A percentile compares a stretch with the other conserved stretches of the same genome.
Conservation (phyloP, 2,329 filamentous ascomycete genomes). For the Colletotrichum phormii region DNA sequence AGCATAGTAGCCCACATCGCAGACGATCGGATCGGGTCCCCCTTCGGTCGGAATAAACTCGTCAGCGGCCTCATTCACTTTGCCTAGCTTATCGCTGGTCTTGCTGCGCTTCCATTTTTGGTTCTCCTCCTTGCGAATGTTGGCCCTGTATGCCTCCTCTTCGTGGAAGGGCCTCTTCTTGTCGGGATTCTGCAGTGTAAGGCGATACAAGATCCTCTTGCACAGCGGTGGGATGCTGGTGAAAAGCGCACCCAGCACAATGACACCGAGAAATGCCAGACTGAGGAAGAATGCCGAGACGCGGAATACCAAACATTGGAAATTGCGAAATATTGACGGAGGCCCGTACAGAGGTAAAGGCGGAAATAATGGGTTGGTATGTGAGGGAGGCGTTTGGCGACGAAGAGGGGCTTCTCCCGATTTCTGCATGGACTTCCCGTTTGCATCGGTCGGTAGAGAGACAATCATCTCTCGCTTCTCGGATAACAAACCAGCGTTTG, state of each 20-base stretch:
- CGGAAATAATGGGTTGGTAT: constrained; percentile 85
- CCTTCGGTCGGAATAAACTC: constrained; percentile 83
- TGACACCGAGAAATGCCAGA: constrained; percentile 78
- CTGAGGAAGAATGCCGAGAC: constrained; percentile 80
- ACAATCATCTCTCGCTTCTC: constrained; percentile 44
- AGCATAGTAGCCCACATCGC: constrained; percentile 88
- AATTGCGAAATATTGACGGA: constrained; percentile 70
- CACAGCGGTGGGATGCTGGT: constrained; percentile 70
- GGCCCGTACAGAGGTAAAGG: constrained; percentile 86
- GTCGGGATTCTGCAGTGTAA: constrained; percentile 72
- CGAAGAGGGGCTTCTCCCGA: constrained; percentile 60
- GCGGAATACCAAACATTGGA: constrained; percentile 76
- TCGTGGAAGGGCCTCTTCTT: constrained; percentile 74
- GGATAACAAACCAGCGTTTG: constrained; percentile 46
- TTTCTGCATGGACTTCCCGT: constrained; percentile 53
- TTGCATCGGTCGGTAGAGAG: constrained; percentile 41
- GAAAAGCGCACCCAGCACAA: constrained; percentile 80
- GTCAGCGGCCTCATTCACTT: constrained; percentile 59
- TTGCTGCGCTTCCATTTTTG: constrained; percentile 69
- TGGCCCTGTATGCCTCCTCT: constrained; percentile 74
- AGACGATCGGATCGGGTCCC: constrained; percentile 80
- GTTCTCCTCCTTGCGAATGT: constrained; percentile 67
- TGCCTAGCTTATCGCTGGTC: constrained; percentile 48
- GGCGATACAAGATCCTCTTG: constrained; percentile 60
- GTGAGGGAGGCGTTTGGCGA: constrained; percentile 69